A percentile compares a stretch with the other conserved stretches of the same genome.
phyloP scores from a whole-genome alignment of 257 asterid genomes.

The Penstemon barbatus region DNA sequence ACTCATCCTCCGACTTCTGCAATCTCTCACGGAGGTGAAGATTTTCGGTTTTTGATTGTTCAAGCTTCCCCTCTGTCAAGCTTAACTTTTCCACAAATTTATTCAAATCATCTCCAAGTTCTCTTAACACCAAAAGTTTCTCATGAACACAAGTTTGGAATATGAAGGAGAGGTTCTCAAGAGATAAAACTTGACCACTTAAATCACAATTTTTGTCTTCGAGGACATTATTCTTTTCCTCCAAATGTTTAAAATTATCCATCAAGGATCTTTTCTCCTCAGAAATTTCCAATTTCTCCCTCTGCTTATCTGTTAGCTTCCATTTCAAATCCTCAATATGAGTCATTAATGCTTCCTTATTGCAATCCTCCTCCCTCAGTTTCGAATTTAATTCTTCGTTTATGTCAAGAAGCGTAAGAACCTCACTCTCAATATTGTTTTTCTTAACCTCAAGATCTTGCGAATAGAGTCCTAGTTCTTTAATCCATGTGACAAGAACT shows the following conservation, averaged over 20 bases:
- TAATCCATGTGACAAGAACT: conserved; percentile 59
- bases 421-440: conserved; percentile 43
- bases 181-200: conserved; percentile 47
- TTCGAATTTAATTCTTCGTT: conserved; percentile 49
- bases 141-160: conserved; percentile 56
- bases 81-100: conserved; percentile 46
- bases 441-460: conserved; percentile 53
- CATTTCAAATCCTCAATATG: conserved; percentile 45
- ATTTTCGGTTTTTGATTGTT: conserved; percentile 52
- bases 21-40: conserved; percentile 43
- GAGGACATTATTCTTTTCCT: conserved; percentile 44
- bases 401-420: conserved; percentile 43
- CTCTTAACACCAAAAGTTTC: conserved; percentile 46
- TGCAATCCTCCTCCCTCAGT: conserved; percentile 51
- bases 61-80: conserved; percentile 49
- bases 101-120: conserved; percentile 43
- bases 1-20: conserved; percentile 47
- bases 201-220: conserved; percentile 61
- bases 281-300: conserved; percentile 40
- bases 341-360: conserved; percentile 43
- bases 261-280: conserved; percentile 53
- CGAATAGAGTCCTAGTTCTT: conserved; percentile 49
- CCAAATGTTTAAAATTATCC: conserved; percentile 41
- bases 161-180: conserved; percentile 52
- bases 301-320: conserved; percentile 43